Conservation (phyloP, 1,284 basidiomycete genomes). For the Moesziomyces parantarcticus region DNA sequence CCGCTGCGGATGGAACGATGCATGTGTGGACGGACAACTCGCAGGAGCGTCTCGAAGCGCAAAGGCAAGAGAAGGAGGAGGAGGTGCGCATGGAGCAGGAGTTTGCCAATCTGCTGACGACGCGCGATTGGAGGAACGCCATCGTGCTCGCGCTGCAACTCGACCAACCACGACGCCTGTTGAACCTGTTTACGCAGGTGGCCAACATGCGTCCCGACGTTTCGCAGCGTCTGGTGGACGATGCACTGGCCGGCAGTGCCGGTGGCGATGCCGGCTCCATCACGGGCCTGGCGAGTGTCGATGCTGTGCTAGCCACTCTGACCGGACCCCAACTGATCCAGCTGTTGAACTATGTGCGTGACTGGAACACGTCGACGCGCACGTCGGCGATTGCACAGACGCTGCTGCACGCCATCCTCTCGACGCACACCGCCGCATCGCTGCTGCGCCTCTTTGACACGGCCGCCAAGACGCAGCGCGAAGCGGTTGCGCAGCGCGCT, state of each 20-base stretch:
- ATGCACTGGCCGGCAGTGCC: background rate
- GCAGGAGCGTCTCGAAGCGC: constrained; percentile 71
- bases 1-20: constrained; percentile 91
- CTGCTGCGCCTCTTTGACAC: constrained; percentile 77
- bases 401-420: constrained; percentile 84
- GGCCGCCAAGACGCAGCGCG: constrained; percentile 9
- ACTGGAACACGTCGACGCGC: constrained; percentile 92
- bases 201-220: constrained; percentile 39
- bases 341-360: constrained; percentile 83
- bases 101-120: constrained; percentile 85
- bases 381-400: constrained; percentile 87
- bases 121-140: constrained; percentile 90
- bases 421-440: constrained; percentile 78
- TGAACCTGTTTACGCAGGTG: constrained; percentile 77
- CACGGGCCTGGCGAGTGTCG: constrained; percentile 57
- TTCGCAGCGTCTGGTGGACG: constrained; percentile 2
- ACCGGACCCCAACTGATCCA: constrained; percentile 79
- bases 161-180: constrained; percentile 88
- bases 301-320: constrained; percentile 78
- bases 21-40: constrained; percentile 95
- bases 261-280: constrained; percentile 36
- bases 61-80: constrained; percentile 35
- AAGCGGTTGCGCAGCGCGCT: constrained; percentile 8
- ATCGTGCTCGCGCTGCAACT: constrained; percentile 90
- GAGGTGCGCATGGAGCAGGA: constrained; percentile 81